Conservation (phyloP, 257 asterid species). For the Nicotiana obtusifolia region DNA sequence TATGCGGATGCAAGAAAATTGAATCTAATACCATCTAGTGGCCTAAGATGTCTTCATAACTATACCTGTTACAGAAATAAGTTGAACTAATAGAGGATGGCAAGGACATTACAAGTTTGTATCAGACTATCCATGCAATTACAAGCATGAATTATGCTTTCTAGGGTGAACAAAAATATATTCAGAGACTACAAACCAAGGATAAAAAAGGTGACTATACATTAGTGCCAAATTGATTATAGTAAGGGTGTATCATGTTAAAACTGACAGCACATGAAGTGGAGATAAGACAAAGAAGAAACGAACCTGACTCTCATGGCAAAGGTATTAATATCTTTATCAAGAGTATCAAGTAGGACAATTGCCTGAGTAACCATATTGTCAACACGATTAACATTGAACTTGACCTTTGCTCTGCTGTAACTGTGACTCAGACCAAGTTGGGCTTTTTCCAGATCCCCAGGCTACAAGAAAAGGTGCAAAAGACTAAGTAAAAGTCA, state of each 20-base stretch:
- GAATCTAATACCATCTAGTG: neutral
- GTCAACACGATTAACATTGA: slow-evolving; percentile 94
- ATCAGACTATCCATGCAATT: neutral
- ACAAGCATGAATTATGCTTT: neutral
- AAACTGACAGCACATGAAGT: neutral
- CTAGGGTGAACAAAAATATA: neutral
- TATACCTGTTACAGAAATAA: neutral
- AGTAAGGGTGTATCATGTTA: neutral
- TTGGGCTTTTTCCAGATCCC: slow-evolving; percentile 92
- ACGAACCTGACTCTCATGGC: slow-evolving; percentile 92
- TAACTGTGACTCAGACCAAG: slow-evolving; percentile 95
- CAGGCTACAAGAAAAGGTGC: slow-evolving; percentile 37
- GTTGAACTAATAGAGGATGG: neutral
- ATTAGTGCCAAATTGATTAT: neutral
- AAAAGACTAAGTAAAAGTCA: neutral
- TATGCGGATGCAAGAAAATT: neutral
- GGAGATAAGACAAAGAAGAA: neutral
- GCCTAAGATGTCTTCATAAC: neutral
- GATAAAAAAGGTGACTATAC: neutral
- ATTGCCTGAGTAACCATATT: slow-evolving; percentile 98
- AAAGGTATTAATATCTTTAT: slow-evolving; percentile 85
- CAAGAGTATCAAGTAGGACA: slow-evolving; percentile 90
- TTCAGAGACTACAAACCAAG: neutral
- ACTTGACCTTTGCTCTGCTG: slow-evolving; percentile 96
- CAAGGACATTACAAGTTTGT: neutral